phyloP scores from a whole-genome alignment of 352 stramenopile species.

The Thalassiosira livingstoniorum region DNA sequence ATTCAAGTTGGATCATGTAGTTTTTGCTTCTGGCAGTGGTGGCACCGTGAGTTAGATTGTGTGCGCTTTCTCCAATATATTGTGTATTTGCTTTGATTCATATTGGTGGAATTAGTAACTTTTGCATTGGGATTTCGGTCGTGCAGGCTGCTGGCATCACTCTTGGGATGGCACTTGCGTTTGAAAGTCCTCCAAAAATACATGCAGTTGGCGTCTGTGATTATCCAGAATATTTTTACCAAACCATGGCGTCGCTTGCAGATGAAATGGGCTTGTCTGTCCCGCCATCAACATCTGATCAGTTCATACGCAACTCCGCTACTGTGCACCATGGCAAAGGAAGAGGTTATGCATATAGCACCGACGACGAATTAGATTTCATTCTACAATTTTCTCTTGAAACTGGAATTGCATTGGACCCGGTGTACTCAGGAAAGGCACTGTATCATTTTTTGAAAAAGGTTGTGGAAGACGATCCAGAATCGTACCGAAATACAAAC shows the following conservation, averaged over 20 bases:
- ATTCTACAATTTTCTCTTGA: conserved; percentile 62
- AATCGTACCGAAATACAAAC: conserved; percentile 77
- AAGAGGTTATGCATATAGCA: conserved; percentile 60
- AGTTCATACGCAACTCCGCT: conserved; percentile 49
- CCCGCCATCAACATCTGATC: conserved; percentile 19
- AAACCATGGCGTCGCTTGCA: conserved; percentile 48
- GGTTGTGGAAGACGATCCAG: conserved; percentile 51
- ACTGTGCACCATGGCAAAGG: conserved; percentile 59
- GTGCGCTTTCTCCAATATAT: too few relatives aligned
- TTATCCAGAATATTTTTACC: conserved; percentile 56
- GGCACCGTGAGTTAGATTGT: conserved; percentile 35
- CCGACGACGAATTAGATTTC: conserved; percentile 58
- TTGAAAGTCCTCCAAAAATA: conserved; percentile 45
- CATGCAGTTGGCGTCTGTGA: conserved; percentile 61
- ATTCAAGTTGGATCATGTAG: conserved; percentile 76
- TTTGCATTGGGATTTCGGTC: background rate
- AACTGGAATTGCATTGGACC: conserved; percentile 68
- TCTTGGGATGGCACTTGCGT: conserved; percentile 58
- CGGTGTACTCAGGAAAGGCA: conserved; percentile 71
- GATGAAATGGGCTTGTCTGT: conserved; percentile 49
- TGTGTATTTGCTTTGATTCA: conserved; percentile 1
- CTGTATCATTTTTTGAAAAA: conserved; percentile 53
- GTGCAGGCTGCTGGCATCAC: conserved; percentile 46
- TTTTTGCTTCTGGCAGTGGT: conserved; percentile 60
- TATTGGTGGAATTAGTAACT: background rate